Percentiles rank a stretch among this genome's conserved stretches.
These are phyloP conservation scores for Yarrowia bubula DNA, from an alignment of 805 yeast species.

Conservation along the genomic window DNA sequence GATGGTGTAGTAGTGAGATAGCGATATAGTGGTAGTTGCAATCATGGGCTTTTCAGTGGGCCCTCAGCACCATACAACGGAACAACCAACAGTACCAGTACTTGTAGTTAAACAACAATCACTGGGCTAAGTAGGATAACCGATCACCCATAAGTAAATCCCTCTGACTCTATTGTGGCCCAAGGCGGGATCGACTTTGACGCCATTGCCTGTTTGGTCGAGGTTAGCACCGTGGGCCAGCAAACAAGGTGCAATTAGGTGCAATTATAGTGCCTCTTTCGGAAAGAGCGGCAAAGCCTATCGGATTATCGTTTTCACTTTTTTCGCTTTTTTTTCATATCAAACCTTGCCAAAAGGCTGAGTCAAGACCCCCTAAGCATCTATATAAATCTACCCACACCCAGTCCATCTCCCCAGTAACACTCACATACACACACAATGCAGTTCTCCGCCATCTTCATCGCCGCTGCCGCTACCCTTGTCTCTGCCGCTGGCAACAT, in stretches of 20 bases:
- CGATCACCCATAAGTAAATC: too few species aligned
- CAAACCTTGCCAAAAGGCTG: slow-evolving; percentile 1
- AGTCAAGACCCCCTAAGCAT: neutral
- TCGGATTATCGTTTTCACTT: neutral
- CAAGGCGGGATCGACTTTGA: slow-evolving; percentile 12
- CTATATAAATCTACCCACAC: neutral
- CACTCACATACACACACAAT: neutral
- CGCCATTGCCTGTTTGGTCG: neutral
- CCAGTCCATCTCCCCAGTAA: neutral
- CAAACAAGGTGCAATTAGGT: slow-evolving; percentile 2
- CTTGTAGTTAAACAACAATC: too few species aligned
- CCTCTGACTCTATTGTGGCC: neutral
- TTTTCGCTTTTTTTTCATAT: neutral
- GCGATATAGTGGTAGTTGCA: too few species aligned
- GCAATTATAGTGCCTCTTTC: slow-evolving; percentile 11
- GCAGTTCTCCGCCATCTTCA: slow-evolving; percentile 17
- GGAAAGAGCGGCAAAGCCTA: slow-evolving; percentile 3
- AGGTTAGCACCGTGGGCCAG: neutral
- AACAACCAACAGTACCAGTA: too few species aligned
- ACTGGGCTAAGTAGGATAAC: too few species aligned
- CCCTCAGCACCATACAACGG: too few species aligned
- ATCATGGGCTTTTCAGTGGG: too few species aligned
- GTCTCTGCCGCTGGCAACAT: neutral
- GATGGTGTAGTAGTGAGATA: too few species aligned
- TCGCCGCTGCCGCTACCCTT: neutral